Evolutionary conservation across 495 filamentous ascomycete genomes (phyloP), one percentile per base, ranked within the genome.

Genomic region (Penicillium lividum): DNA sequence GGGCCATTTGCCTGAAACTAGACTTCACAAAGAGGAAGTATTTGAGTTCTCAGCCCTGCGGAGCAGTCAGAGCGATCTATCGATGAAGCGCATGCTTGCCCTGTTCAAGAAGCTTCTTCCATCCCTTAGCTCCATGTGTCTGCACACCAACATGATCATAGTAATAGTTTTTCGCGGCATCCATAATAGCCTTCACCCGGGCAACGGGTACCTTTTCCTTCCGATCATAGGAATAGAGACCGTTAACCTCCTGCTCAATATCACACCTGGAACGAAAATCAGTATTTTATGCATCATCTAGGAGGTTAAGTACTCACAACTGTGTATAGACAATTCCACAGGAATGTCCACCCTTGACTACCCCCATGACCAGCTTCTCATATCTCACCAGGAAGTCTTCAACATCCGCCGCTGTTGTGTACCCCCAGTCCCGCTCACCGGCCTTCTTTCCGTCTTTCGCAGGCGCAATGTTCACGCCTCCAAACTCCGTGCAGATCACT

Each of bases 401-500:
- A 25, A 70, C 64, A 52, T 76, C 69, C 0, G 54, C 64, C 1
- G 73, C 73, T 3, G 73, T 76, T 2, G 73, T 76, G 45, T 76
- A 76, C 1, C 73, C 72, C 73, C 73, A 76, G 36, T 76, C 73
- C 16, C 72, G 53, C 28, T 68, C 70, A 0, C 66, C 65, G 1
- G 65, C 64, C 1, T 64, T 47, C 0, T 53, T 11, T 1, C 34
- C 54, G 30, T 69, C 70, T 51, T 73, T 71, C 0, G 71, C 62
- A 3, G 78, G 76, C 1, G 78, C 75, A 45, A 86, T 84, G 59
- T 85, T 85, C 9, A 86, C 80, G 7, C 84, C 84, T 1, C 82
- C 83, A 52, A 84, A 84, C 60, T 86, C 84, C 13, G 75, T 78
- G 59, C 81, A 84, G 38, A 86, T 74, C 4, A 86, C 77, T 1